Evolutionary conservation across 148 eudicot species (phyloP), one percentile per base, ranked within the genome.

Genomic region (Rhododendron ovatum): DNA sequence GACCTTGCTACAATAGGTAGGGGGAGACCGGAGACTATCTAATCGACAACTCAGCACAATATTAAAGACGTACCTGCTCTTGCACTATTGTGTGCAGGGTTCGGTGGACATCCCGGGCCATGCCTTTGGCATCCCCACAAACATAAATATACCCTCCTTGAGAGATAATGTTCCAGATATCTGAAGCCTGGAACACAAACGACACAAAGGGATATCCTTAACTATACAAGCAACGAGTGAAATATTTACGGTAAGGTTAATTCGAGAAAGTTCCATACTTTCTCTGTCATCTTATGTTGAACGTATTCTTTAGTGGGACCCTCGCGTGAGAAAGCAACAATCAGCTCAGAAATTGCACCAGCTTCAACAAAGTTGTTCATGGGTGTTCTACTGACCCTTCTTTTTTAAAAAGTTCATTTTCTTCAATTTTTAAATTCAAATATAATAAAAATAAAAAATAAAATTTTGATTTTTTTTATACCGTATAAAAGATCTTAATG

Each of bases 51-150:
- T 73, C 45, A 15, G 55, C 35, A 5, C 39, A 71, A 30, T 5
- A 71, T 28, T 28, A 81, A 53, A 22, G n/a, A 53, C 47, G 35
- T 91, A 97, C 99, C 99, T 98, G 96, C 86, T 98, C 96, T 89
- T 98, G 98, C 77, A 89, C 91, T 82, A 98, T 95, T 30, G 98
- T 93, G 94, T 95, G 98, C 69, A 98, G 98, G 33, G 95, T 90
- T 84, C 98, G 91, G 88, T 98, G 98, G 43, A 98, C 99, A 88
- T 98, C 99, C 77, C 91, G 91, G 35, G 99, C 99, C 99, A 98
- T 98, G 91, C 99, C 98, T 91, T 98, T 98, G 82, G 99, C 99
- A 83, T 98, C 98, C 81, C 99, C 99, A 86, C 99, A 98, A 1
- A 98, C 99, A 76, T 98, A 98, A 3, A 98, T 6, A 80, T 94